Evolutionary conservation across 768 basidiomycete species (phyloP).

Genomic region (Leccinum subgranulosum): DNA sequence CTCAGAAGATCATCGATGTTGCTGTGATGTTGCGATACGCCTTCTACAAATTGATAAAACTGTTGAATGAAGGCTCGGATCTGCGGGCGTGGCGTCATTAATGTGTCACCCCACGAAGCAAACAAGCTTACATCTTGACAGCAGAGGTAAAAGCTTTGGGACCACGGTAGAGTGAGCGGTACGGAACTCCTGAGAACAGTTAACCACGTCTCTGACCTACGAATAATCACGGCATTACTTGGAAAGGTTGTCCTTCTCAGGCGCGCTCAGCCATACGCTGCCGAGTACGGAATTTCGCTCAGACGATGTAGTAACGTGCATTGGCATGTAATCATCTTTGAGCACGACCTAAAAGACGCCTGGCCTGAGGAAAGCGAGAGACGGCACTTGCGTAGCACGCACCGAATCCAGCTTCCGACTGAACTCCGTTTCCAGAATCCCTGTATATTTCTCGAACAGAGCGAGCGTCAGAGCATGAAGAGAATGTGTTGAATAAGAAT

Average conservation of each 20-base stretch:
- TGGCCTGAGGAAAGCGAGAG: background rate
- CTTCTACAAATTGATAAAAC: slow-evolving; percentile 96
- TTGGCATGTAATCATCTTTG: slow-evolving; percentile 86
- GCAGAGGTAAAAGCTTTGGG: slow-evolving; percentile 90
- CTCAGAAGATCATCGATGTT: slow-evolving; percentile 90
- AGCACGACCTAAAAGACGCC: slow-evolving; percentile 59
- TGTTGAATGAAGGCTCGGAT: slow-evolving; percentile 88
- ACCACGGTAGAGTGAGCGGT: slow-evolving; percentile 87
- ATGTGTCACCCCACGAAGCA: background rate
- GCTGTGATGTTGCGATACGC: slow-evolving; percentile 85
- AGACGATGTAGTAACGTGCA: slow-evolving; percentile 59
- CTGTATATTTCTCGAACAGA: slow-evolving; percentile 87
- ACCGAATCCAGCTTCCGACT: slow-evolving; percentile 80
- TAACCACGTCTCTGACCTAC: background rate
- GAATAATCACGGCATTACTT: slow-evolving; percentile 37
- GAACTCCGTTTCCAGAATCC: slow-evolving; percentile 78
- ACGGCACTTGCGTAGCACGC: slow-evolving; percentile 17
- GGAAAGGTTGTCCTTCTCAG: slow-evolving; percentile 57
- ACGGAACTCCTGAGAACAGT: slow-evolving; percentile 47
- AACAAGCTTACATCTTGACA: slow-evolving; percentile 70
- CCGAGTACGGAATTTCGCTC: slow-evolving; percentile 76
- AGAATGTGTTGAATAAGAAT: slow-evolving; percentile 80
- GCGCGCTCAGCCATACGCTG: slow-evolving; percentile 76
- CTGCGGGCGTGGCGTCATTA: slow-evolving; percentile 35
- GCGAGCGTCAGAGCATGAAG: slow-evolving; percentile 83